Evolutionary conservation across 768 basidiomycete species (phyloP).

Genomic region (Tricholoma bakamatsutake): DNA sequence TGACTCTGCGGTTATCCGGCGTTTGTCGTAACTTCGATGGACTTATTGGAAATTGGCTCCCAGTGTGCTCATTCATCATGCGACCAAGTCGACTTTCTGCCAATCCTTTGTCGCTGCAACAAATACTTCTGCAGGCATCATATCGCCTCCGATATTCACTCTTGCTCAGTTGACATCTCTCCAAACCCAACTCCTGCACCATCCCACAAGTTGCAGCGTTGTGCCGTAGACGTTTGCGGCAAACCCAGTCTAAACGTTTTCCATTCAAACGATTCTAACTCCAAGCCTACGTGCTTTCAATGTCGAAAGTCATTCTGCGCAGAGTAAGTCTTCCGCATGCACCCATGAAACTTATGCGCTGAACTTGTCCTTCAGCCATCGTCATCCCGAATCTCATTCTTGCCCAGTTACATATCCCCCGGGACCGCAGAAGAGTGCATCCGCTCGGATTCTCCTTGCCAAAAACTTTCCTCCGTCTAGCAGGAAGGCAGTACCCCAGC

Average conservation of each 20-base stretch:
- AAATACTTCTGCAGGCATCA: conserved; percentile 61
- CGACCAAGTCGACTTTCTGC: conserved; percentile 66
- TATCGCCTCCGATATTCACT: conserved; percentile 52
- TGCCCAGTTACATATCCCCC: conserved; percentile 32
- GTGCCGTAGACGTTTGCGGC: conserved; percentile 44
- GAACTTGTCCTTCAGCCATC: conserved; percentile 43
- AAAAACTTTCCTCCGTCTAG: conserved; percentile 40
- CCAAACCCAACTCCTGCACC: conserved; percentile 4
- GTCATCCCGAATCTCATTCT: conserved; percentile 55
- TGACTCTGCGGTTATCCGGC: not conserved
- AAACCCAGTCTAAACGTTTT: conserved; percentile 49
- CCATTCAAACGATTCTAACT: conserved; percentile 18
- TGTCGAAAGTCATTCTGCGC: conserved; percentile 62
- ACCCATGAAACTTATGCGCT: conserved; percentile 9
- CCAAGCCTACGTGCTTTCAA: conserved; percentile 36
- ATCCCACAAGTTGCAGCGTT: conserved; percentile 37
- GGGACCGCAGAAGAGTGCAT: conserved; percentile 31
- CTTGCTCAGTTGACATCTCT: conserved; percentile 32
- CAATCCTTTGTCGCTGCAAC: conserved; percentile 63
- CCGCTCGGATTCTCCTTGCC: conserved; percentile 47
- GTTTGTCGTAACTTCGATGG: not conserved
- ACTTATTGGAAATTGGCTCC: conserved; percentile 51
- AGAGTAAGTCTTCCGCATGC: conserved; percentile 32
- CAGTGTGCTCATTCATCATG: conserved; percentile 61
- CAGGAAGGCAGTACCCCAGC: conserved; percentile 15